These are phyloP conservation scores for Zopfia rhizophila DNA, from an alignment of 2,329 filamentous ascomycete species.

Conservation along the genomic window DNA sequence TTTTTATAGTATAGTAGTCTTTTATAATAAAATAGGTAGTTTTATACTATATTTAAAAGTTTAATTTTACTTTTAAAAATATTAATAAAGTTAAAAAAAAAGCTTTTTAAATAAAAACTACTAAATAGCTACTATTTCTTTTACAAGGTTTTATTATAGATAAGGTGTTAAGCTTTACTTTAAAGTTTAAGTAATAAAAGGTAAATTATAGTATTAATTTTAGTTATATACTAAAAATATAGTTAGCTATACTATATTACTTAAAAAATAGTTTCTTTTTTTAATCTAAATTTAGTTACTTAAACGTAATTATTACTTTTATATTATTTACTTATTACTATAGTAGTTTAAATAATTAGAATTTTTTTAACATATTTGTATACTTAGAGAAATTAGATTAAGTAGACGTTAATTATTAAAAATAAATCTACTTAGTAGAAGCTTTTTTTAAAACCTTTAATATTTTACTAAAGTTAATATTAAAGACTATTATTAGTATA, in stretches of 20 bases:
- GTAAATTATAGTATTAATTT: slow-evolving; percentile 71
- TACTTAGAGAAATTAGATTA: slow-evolving; percentile 65
- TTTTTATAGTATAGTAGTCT: slow-evolving; percentile 54
- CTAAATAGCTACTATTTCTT: slow-evolving; percentile 55
- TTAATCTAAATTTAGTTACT: slow-evolving; percentile 74
- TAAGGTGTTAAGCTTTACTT: slow-evolving; percentile 64
- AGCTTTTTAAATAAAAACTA: slow-evolving; percentile 51
- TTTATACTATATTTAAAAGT: slow-evolving; percentile 58
- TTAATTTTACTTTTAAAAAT: slow-evolving; percentile 38
- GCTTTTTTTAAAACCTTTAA: slow-evolving; percentile 51
- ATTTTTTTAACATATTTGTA: slow-evolving; percentile 61
- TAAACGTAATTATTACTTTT: slow-evolving; percentile 72
- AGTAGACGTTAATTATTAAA: slow-evolving; percentile 61
- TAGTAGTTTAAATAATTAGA: slow-evolving; percentile 62
- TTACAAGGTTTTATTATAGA: slow-evolving; percentile 67
- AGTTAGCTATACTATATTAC: slow-evolving; percentile 68
- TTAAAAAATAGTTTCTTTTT: slow-evolving; percentile 73
- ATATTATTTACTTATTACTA: slow-evolving; percentile 77
- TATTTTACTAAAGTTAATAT: slow-evolving; percentile 39
- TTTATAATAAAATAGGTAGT: slow-evolving; percentile 44
- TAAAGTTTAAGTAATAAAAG: slow-evolving; percentile 69
- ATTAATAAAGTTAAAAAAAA: slow-evolving; percentile 32
- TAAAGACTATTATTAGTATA: slow-evolving; percentile 63
- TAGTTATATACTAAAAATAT: slow-evolving; percentile 61
- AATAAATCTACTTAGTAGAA: slow-evolving; percentile 56